Conservation (phyloP, 352 stramenopile genomes). For the Globisporangium echinulatum region DNA sequence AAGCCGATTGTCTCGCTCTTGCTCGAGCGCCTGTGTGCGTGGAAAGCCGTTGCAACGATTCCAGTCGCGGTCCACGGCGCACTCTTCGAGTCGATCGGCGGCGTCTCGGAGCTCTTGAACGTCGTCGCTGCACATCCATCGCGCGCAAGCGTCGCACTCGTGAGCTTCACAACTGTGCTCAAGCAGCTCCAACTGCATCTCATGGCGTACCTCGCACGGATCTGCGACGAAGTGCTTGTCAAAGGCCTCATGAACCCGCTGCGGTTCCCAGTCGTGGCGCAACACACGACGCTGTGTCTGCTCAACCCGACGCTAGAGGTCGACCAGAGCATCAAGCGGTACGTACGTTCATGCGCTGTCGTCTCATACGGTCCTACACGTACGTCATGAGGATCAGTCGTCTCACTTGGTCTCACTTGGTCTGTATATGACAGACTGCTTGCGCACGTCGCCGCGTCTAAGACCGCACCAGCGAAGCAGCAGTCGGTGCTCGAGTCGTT, state of each 20-base stretch:
- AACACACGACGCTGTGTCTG: constrained; percentile 69
- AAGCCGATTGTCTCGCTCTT: constrained; percentile 63
- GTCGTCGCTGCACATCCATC: constrained; percentile 26
- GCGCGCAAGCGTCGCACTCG: constrained; percentile 15
- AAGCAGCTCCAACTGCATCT: constrained; percentile 41
- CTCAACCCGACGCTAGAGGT: constrained; percentile 54
- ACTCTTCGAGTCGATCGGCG: constrained; percentile 77
- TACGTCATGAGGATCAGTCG: too few relatives aligned
- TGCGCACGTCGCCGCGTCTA: constrained; percentile 38
- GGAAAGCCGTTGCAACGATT: constrained; percentile 57
- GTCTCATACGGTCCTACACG: too few relatives aligned
- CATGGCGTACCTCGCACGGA: constrained; percentile 51
- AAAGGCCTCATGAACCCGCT: constrained; percentile 75
- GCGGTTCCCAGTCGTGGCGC: constrained; percentile 70
- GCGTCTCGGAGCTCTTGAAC: constrained; percentile 65
- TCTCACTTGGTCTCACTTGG: neutral
- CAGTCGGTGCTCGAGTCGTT: constrained; percentile 58
- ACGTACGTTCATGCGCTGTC: constrained; percentile 1
- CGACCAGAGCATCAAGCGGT: constrained; percentile 70
- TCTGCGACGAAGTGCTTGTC: constrained; percentile 65
- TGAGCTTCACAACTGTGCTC: constrained; percentile 30
- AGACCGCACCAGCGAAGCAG: constrained; percentile 31
- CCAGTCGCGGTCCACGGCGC: constrained; percentile 73
- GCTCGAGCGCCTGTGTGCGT: constrained; percentile 52
- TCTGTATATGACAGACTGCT: constrained; percentile 30